Base-by-base conservation (phyloP, 2,329 filamentous ascomycete species). In the Colletotrichum spinosum region DNA sequence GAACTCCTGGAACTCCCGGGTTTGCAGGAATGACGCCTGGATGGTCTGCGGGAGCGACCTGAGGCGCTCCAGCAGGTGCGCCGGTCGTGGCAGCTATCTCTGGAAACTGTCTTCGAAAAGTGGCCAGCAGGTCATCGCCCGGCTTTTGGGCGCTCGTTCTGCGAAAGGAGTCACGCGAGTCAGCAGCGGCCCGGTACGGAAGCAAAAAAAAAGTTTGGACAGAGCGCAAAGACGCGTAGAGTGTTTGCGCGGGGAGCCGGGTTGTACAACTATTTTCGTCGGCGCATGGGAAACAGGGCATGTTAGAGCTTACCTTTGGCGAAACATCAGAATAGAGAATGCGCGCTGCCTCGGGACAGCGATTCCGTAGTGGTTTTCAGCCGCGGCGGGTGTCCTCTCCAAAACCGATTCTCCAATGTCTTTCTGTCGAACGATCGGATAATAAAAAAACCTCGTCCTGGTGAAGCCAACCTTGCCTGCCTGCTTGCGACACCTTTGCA, bases 121-220 rank as follows among this genome's bases (percentile, higher is more conserved):
- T 90, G 79, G 89, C 89, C 76, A 96, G 89, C 74, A 97, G 86
- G 73, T 94, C 92, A 75, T 94, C 92, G 77, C 88, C 90, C 60
- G 94, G 94, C 82, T 97, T 97, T 78, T 94, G 92, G 60, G 92
- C 89, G 77, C 88, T 93, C 74, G 87, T 92, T 80, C 90, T 92
- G 53, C 69, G 57, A 58, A 10, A 51, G 42, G 11, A 49, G 25
- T 37, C 44, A 55, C 33, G 52, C 55, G 53, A 53, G 60, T 66
- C 60, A 65, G 67, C 61, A n/a, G 33, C 12, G 35, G 49, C 38
- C 55, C 37, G 53, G 38, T 34, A 54, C 58, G 55, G 53, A 54
- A 25, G 25, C 64, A 39, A 44, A 61, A 57, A 54, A 46, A 58
- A 50, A 41, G 51, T 45, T 67, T 58, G 25, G 49, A 51, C 39